Conservation (phyloP, 176 grass and related monocot genomes). For the Aegilops umbellulata region DNA sequence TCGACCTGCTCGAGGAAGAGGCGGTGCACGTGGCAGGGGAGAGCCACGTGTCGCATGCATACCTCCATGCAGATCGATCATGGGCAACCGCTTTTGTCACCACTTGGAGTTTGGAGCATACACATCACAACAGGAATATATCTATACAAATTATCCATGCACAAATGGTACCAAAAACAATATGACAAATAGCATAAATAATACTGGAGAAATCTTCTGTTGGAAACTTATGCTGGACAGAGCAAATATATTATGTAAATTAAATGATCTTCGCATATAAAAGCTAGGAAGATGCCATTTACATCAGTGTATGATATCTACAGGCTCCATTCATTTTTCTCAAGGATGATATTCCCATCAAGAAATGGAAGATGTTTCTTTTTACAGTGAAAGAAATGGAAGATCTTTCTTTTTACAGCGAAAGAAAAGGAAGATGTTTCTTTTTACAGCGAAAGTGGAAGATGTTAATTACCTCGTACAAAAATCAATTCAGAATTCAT, state of each 20-base stretch:
- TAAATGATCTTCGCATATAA: background rate
- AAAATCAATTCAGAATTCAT: conserved; percentile 43
- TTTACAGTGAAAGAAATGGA: background rate
- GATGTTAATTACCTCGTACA: conserved; percentile 19
- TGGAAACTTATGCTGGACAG: background rate
- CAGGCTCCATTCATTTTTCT: background rate
- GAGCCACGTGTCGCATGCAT: conserved; percentile 8
- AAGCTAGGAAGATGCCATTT: background rate
- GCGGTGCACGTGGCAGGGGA: conserved; percentile 32
- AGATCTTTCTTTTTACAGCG: background rate
- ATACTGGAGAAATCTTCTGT: background rate
- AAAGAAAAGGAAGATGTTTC: background rate
- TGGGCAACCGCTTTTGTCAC: conserved; percentile 8
- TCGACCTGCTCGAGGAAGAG: background rate
- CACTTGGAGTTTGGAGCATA: background rate
- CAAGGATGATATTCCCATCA: background rate
- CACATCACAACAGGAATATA: background rate
- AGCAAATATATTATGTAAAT: background rate
- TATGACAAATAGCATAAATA: background rate
- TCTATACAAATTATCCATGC: background rate
- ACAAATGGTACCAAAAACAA: background rate
- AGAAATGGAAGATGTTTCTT: background rate
- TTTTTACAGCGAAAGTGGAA: background rate
- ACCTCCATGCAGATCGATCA: background rate
- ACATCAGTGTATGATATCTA: background rate